Base-by-base conservation (phyloP, 2,329 filamentous ascomycete genomes). In the Fonsecaea pugnacius region DNA sequence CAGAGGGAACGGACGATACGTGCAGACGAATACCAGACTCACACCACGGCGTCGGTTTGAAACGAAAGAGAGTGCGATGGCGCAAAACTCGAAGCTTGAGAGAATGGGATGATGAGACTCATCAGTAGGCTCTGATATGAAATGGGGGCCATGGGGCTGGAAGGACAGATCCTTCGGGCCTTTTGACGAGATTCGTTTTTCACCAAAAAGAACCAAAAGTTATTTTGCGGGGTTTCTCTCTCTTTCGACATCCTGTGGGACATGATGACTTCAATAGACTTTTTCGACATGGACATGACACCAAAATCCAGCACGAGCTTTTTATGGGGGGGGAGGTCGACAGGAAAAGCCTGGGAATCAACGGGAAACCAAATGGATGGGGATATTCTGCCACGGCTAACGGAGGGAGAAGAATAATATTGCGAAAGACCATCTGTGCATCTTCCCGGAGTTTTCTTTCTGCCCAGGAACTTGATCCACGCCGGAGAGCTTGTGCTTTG, bases 261-360 rank as follows among this genome's bases (percentile, higher is more conserved):
- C 67, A 70, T 70, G 65, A 67, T 65, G 67, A 51, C 66, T 63
- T 67, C 68, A 68, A 69, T 69, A 69, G 67, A 69, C 60, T 68
- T 68, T 32, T 67, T 70, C 68, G 68, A 70, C 68, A 70, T 64
- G 58, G 58, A 60, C 58, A 60, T 54, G 58, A 54, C 33, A 52
- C 48, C 4, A 54, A 70, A 67, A 65, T 65, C 64, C 62, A 67
- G 38, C 59, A 62, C 62, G 66, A 70, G 61, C 65, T 66, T 65
- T 50, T 50, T 59, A 59, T 50, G 64, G 55, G 27, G 27, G 27
- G 4, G 27, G 66, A 66, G 64, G 64, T 59, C 48, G 35, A 62
- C 43, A 51, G 66, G 51, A 64, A 35, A 54, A 54, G 43, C 18
- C 46, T 43, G 32, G 53, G 58, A 55, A 59, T 38, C n/a, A 40